These are phyloP conservation scores for Fusarium graminum DNA, from an alignment of 2,329 filamentous ascomycete species.

Conservation along the genomic window DNA sequence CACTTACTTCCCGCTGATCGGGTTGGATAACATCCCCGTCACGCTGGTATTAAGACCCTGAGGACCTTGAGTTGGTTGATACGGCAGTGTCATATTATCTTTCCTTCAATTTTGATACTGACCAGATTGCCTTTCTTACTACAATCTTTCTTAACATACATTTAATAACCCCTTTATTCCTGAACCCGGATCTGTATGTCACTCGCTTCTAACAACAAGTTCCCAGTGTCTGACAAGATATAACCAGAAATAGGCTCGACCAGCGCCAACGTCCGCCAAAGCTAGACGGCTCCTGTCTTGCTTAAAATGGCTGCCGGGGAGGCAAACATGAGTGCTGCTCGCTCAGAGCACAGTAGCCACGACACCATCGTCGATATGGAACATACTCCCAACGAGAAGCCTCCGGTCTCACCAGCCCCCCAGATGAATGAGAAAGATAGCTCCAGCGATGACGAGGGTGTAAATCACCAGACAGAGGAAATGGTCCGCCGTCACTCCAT, in stretches of 20 bases:
- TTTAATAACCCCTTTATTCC: slow-evolving; percentile 26
- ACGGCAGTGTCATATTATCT: not conserved
- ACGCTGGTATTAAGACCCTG: slow-evolving; percentile 31
- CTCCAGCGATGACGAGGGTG: slow-evolving; percentile 28
- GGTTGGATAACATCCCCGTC: slow-evolving; percentile 15
- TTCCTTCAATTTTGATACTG: slow-evolving; percentile 11
- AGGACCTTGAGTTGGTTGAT: slow-evolving; percentile 7
- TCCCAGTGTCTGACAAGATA: not conserved
- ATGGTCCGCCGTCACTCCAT: slow-evolving; percentile 40
- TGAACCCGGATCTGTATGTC: slow-evolving; percentile 22
- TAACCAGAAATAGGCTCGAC: slow-evolving; percentile 12
- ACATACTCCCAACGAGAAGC: slow-evolving; percentile 25
- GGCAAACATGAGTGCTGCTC: slow-evolving; percentile 18
- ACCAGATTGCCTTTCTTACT: slow-evolving; percentile 7
- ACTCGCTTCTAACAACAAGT: not conserved
- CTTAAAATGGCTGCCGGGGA: slow-evolving; percentile 31
- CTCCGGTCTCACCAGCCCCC: not conserved
- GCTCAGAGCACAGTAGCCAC: slow-evolving; percentile 35
- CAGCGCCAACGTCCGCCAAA: not conserved
- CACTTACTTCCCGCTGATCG: slow-evolving; percentile 29
- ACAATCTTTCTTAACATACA: slow-evolving; percentile 6
- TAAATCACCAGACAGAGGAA: slow-evolving; percentile 15
- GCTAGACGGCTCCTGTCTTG: slow-evolving; percentile 20
- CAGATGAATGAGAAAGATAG: slow-evolving; percentile 8
- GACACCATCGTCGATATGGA: slow-evolving; percentile 38